Conservation (phyloP, 2,329 filamentous ascomycete species). For the Apiospora rasikravindrae region DNA sequence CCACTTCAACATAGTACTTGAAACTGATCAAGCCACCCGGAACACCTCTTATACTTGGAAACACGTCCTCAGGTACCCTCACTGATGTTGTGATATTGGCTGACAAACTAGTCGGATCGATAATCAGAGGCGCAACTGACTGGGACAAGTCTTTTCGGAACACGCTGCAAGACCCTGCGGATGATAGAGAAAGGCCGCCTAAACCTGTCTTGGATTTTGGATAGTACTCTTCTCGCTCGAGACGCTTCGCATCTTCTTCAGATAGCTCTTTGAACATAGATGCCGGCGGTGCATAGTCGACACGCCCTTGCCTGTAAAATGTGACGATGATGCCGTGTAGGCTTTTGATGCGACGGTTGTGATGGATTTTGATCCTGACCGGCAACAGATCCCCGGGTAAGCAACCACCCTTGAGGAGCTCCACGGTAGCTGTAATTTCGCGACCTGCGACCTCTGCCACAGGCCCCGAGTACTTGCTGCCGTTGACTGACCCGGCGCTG, state of each 20-base stretch:
- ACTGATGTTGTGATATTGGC: conserved; percentile 83
- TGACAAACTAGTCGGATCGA: conserved; percentile 79
- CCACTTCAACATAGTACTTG: conserved; percentile 90
- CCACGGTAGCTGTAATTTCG: conserved; percentile 85
- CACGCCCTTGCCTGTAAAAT: conserved; percentile 86
- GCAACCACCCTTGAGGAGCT: conserved; percentile 81
- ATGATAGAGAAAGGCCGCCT: conserved; percentile 84
- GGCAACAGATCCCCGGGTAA: conserved; percentile 84
- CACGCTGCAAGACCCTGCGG: conserved; percentile 85
- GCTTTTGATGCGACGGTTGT: conserved; percentile 89
- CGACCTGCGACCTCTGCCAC: conserved; percentile 60
- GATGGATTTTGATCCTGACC: conserved; percentile 80
- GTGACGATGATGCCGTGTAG: conserved; percentile 93
- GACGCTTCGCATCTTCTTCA: conserved; percentile 68
- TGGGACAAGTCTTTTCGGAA: conserved; percentile 95
- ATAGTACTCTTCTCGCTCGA: conserved; percentile 83
- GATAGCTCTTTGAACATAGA: conserved; percentile 58
- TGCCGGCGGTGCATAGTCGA: conserved; percentile 73
- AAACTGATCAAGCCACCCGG: conserved; percentile 95
- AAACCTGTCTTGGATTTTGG: conserved; percentile 87
- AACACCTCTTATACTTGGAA: conserved; percentile 88
- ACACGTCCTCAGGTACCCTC: conserved; percentile 85
- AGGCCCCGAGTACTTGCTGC: conserved; percentile 54
- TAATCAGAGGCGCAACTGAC: conserved; percentile 83
- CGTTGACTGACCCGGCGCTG: conserved; percentile 54